Conservation (phyloP, 2,329 filamentous ascomycete species). For the Cytospora schulzeri region DNA sequence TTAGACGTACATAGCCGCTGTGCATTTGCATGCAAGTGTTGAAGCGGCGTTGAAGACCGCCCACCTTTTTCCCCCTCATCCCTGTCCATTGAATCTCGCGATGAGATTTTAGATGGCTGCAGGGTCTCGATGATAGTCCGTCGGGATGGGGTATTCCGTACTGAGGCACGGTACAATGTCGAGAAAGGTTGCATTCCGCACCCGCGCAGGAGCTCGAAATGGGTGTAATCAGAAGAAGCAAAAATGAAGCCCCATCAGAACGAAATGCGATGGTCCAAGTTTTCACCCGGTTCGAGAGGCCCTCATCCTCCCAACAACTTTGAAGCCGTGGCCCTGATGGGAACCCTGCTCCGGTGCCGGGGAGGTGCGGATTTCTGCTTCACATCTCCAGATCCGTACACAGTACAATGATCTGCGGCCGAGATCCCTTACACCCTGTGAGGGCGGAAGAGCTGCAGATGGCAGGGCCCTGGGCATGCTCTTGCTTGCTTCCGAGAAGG, state of each 20-base stretch:
- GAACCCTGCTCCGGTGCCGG: slow-evolving; percentile 8
- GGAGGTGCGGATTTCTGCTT: slow-evolving; percentile 12
- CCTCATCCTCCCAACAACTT: background rate
- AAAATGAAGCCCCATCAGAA: background rate
- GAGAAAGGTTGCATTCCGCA: slow-evolving; percentile 18
- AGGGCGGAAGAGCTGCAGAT: slow-evolving; percentile 10
- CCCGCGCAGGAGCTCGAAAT: slow-evolving; percentile 20
- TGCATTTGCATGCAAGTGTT: slow-evolving; percentile 36
- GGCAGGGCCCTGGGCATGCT: slow-evolving; percentile 13
- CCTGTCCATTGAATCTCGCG: slow-evolving; percentile 22
- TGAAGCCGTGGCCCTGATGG: background rate
- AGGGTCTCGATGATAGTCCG: slow-evolving; percentile 24
- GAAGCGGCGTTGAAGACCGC: slow-evolving; percentile 18
- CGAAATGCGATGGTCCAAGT: background rate
- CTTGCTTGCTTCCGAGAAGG: slow-evolving; percentile 19
- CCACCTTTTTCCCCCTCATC: slow-evolving; percentile 17
- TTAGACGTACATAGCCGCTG: slow-evolving; percentile 39
- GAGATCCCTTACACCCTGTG: slow-evolving; percentile 23
- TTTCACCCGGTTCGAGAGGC: background rate
- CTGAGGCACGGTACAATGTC: background rate
- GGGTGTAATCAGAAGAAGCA: slow-evolving; percentile 16
- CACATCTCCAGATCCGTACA: background rate
- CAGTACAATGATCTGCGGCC: slow-evolving; percentile 11
- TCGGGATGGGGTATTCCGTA: slow-evolving; percentile 12
- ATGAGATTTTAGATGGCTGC: slow-evolving; percentile 25